Percentiles rank a stretch among this genome's conserved stretches.
Evolutionary conservation across 164 flowering plant genomes (phyloP).

Genomic region (Brasenia schreberi): DNA sequence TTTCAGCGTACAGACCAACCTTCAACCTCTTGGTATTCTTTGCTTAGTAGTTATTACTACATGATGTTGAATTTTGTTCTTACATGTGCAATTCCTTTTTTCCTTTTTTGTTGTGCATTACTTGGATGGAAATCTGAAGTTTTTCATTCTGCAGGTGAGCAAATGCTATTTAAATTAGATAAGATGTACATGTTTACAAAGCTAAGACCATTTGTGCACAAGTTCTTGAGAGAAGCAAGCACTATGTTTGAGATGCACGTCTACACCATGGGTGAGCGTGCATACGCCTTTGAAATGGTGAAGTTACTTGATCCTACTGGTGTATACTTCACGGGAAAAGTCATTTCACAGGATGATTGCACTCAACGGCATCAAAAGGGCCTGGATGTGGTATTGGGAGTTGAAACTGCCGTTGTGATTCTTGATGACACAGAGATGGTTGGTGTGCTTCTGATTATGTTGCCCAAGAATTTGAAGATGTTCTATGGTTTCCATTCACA

Average conservation of each 20-base stretch:
- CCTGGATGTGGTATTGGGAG: slow-evolving; percentile 73
- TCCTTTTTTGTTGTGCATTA: no score
- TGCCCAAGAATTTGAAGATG: no score
- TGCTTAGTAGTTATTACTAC: no score
- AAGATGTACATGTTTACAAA: slow-evolving; percentile 65
- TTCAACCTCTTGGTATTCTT: no score
- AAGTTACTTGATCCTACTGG: slow-evolving; percentile 55
- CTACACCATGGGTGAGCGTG: slow-evolving; percentile 72
- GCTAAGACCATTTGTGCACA: slow-evolving; percentile 70
- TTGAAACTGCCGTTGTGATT: slow-evolving; percentile 62
- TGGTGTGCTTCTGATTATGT: slow-evolving; percentile 10
- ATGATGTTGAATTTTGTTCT: no score
- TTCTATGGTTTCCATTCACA: no score
- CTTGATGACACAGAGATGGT: slow-evolving; percentile 86
- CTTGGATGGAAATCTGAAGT: no score
- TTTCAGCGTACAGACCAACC: no score
- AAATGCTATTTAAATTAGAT: slow-evolving; percentile 46
- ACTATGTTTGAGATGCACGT: slow-evolving; percentile 75
- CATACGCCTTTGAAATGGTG: slow-evolving; percentile 73
- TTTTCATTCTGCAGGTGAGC: slow-evolving; percentile 20
- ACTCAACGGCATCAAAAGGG: slow-evolving; percentile 64
- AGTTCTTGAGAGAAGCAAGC: slow-evolving; percentile 65
- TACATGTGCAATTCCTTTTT: no score
- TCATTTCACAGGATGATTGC: slow-evolving; percentile 69
- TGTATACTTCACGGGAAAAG: slow-evolving; percentile 43